Base-by-base conservation (phyloP, 345 rosid species). In the Erodium maritimum region DNA sequence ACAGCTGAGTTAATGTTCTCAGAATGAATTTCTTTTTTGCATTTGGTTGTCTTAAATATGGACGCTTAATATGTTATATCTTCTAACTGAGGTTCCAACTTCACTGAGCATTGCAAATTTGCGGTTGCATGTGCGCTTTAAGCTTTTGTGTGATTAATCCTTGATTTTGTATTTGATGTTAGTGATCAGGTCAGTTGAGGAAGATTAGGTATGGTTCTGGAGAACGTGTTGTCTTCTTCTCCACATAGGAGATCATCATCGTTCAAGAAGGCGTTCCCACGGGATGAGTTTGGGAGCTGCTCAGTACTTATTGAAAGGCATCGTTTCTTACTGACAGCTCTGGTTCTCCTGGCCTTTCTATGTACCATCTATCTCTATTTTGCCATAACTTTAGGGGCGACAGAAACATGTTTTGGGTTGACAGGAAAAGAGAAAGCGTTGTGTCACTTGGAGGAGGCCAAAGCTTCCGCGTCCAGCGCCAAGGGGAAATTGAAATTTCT, bases 321-420 rank as follows among this genome's bases (percentile, higher is more conserved):
- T 72, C 87, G 91, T 2, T 93, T 81, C 74, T 95, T 93, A 51
- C 70, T 89, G 76, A 85, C 94, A 1, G 95, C 97, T 17, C 69
- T 93, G 60, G 73, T 53, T 61, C 91, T 93, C 48, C 75, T 93
- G 78, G 75, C 75, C 1, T 85, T 89, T 57, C 82, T 89, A 57
- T 93, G 99, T 74, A 82, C 99, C 12, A 46, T 93, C 65, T 93
- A 93, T 70, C 84, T 93, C 12, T 93, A 93, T 71, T 93, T 93
- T 61, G 97, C 99, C 0, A 70, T 93, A 61, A 93, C 99, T 46
- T 57, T 93, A 64, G 95, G 95, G 5, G 74, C 75, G 8, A 52
- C 37, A 29, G 81, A 67, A 21, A 70, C 91, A 14, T 93, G 99
- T 73, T 69, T 82, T 19, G 89, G 91, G 21, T 75, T 93, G 73